These are phyloP conservation scores for Ogataea philodendri DNA, from an alignment of 805 yeast species.

Conservation along the genomic window DNA sequence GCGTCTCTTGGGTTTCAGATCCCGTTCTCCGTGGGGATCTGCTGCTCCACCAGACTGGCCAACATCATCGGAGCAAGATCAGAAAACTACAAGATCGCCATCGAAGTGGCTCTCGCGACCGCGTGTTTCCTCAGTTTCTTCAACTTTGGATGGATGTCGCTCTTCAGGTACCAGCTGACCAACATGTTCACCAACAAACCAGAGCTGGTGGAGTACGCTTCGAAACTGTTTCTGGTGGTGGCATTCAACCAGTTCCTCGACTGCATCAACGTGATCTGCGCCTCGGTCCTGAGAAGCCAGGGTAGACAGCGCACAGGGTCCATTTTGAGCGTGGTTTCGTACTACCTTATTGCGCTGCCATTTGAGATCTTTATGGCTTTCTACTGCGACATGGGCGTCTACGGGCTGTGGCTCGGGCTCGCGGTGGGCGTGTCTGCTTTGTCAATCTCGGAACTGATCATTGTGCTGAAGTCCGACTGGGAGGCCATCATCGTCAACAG, in stretches of 20 bases:
- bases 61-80: conserved; percentile 52
- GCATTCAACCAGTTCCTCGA: conserved; percentile 50
- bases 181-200: conserved; percentile 42
- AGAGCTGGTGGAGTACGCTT: conserved; percentile 37
- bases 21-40: conserved; percentile 51
- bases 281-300: conserved; percentile 52
- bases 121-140: conserved; percentile 36
- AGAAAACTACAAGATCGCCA: conserved; percentile 35
- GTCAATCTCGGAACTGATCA: conserved; percentile 40
- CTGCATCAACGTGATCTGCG: conserved; percentile 44
- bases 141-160: conserved; percentile 39
- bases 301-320: conserved; percentile 56
- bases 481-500: conserved; percentile 41
- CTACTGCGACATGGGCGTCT: conserved; percentile 36
- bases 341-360: conserved; percentile 50
- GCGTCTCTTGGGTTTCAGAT: conserved; percentile 50
- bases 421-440: conserved; percentile 42
- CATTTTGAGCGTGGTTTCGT: conserved; percentile 42
- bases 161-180: conserved; percentile 40
- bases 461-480: conserved; percentile 53
- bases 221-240: conserved; percentile 42
- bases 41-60: conserved; percentile 51
- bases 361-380: conserved; percentile 46
- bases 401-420: conserved; percentile 51
- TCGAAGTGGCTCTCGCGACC: conserved; percentile 36